Evolutionary conservation across 495 filamentous ascomycete genomes (phyloP), one percentile per base, ranked within the genome.

Genomic region (Friedmanniomyces simplex): DNA sequence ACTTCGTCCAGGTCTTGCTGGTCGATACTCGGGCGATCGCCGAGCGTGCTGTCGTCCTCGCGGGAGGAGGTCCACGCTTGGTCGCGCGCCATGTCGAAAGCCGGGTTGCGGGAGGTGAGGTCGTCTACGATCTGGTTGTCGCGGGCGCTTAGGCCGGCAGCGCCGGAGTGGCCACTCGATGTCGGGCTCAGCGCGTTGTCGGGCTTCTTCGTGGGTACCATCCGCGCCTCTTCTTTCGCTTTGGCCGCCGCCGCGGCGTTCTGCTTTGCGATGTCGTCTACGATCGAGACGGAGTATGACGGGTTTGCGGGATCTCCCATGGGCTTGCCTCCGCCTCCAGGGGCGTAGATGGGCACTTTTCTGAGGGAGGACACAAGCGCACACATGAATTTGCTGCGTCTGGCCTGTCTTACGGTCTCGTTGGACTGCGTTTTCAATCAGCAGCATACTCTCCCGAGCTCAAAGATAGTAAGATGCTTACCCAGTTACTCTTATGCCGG

Each of bases 311-410:
- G 77, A 32, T 81, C 83, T 20, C 88, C 88, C 0, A 89, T 71
- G 20, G 77, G 62, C 30, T 87, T 82, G 57, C 75, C 76, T 43
- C 84, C 87, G 36, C 80, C 87, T 26, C 87, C 90, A 58, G 91
- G 90, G 24, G 71, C 82, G 63, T 91, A 83, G 66, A 98, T 94
- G 4, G 88, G 89, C 16, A 98, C 79, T 69, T 83, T 86, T 70
- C 87, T 86, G 36, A 96, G 75, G 10, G 93, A 91, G 11, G 89
- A 73, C 7, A 95, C 84, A 41, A 98, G 77, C 2, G 93, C 93
- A 65, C 90, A 95, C 82, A 97, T 93, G 74, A 98, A 96, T 70
- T 95, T 96, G 65, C 87, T 93, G 53, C 91, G 85, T 42, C 93
- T 83, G 16, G 86, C 79, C 22, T 86, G 82, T 22, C 91, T 84